Percentiles rank a stretch among this genome's conserved stretches.
These are phyloP conservation scores for Sedum album DNA, from an alignment of 164 flowering plant species.

Conservation along the genomic window DNA sequence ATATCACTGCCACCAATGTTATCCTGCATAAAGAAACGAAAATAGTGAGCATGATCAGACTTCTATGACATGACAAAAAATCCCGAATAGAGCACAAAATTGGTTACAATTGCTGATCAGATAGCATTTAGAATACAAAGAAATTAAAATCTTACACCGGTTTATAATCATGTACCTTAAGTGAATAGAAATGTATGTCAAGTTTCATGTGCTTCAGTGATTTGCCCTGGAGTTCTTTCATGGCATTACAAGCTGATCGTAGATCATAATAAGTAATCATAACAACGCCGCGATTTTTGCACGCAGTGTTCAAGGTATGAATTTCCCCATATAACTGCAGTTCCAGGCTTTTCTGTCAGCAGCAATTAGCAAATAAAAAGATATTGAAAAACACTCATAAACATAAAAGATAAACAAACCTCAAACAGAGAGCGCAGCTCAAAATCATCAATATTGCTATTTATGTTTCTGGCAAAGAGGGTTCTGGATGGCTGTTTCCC, in stretches of 20 bases:
- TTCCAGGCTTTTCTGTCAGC: neutral
- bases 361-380: neutral
- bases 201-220: constrained; percentile 54
- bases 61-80: neutral
- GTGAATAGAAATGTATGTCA: constrained; percentile 64
- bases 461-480: constrained; percentile 63
- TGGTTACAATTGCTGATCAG: neutral
- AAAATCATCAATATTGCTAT: constrained; percentile 55
- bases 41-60: neutral
- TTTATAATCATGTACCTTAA: constrained; percentile 35
- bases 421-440: constrained; percentile 54
- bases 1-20: constrained; percentile 60
- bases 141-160: neutral
- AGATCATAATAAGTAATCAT: constrained; percentile 63
- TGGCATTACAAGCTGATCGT: constrained; percentile 58
- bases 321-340: constrained; percentile 66
- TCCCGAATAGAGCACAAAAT: neutral
- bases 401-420: constrained; percentile 22
- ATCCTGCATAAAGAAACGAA: constrained; percentile 27
- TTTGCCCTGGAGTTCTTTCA: constrained; percentile 61
- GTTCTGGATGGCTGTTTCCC: constrained; percentile 66
- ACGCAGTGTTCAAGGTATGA: constrained; percentile 55
- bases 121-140: neutral
- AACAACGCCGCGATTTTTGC: constrained; percentile 72
- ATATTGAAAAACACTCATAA: neutral